phyloP scores from a whole-genome alignment of 1,284 basidiomycete genomes.

The Ustilago nuda region DNA sequence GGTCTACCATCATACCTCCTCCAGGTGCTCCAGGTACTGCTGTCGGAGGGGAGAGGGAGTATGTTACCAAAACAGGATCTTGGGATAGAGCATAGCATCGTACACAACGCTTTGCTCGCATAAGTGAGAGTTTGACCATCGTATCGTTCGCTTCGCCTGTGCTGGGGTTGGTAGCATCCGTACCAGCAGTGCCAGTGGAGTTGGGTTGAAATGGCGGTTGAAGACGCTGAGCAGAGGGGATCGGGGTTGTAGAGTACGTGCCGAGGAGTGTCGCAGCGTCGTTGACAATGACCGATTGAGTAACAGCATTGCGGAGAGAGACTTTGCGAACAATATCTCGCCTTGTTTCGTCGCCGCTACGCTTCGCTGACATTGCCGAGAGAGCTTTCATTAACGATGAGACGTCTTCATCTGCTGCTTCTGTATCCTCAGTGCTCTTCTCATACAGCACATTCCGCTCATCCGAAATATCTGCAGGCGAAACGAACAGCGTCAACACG shows the following conservation, averaged over 20 bases:
- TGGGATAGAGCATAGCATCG: conserved; percentile 40
- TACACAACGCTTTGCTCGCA: conserved; percentile 42
- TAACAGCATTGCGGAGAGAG: conserved; percentile 26
- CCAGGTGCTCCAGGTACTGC: background rate
- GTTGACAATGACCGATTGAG: conserved; percentile 26
- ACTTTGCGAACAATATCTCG: conserved; percentile 42
- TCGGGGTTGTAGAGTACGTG: conserved; percentile 1
- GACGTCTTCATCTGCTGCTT: background rate
- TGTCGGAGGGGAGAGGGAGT: background rate
- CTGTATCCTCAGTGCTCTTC: conserved; percentile 8
- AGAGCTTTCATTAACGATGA: conserved; percentile 14
- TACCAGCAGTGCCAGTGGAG: background rate
- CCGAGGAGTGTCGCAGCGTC: conserved; percentile 19
- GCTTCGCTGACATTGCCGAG: conserved; percentile 35
- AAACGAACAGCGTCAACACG: conserved; percentile 39
- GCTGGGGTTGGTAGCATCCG: background rate
- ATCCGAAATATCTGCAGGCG: conserved; percentile 36
- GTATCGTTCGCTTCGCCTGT: background rate
- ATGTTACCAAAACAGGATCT: conserved; percentile 27
- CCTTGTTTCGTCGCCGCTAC: conserved; percentile 4
- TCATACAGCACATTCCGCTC: conserved; percentile 42
- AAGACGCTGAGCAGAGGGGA: conserved; percentile 5
- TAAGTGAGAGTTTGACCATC: conserved; percentile 8
- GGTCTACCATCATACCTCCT: conserved; percentile 17
- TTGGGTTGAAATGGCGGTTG: background rate